Evolutionary conservation across 306 rosid species (phyloP).

Genomic region (Quercus suber): DNA sequence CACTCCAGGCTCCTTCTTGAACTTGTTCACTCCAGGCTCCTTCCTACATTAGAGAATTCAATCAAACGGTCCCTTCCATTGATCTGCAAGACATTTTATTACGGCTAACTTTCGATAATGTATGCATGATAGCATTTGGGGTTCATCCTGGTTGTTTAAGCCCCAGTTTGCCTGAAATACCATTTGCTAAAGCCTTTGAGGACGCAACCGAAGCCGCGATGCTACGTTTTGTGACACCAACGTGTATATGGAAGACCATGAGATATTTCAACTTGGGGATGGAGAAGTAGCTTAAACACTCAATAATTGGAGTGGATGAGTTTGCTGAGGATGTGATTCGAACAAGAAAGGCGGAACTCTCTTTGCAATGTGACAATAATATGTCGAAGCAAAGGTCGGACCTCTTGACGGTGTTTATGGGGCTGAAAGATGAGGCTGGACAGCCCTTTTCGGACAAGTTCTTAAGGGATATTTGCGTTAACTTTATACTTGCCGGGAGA

Average conservation of each 20-base stretch:
- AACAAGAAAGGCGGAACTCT: conserved; percentile 68
- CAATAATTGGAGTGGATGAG: conserved; percentile 62
- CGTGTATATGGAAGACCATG: conserved; percentile 63
- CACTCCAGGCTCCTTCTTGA: conserved; percentile 57
- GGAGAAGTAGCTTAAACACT: conserved; percentile 55
- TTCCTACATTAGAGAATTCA: conserved; percentile 50
- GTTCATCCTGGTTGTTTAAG: conserved; percentile 83
- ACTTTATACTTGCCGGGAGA: conserved; percentile 85
- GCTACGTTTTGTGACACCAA: conserved; percentile 63
- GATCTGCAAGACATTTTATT: conserved; percentile 82
- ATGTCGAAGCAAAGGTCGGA: conserved; percentile 38
- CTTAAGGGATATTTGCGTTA: conserved; percentile 86
- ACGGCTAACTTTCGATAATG: conserved; percentile 82
- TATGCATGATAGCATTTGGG: conserved; percentile 91
- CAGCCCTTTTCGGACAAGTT: conserved; percentile 65
- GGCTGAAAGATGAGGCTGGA: conserved; percentile 65
- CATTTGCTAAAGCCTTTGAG: conserved; percentile 86
- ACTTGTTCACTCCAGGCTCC: conserved; percentile 65
- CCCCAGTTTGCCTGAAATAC: conserved; percentile 48
- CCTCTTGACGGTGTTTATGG: conserved; percentile 68
- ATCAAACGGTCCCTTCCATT: conserved; percentile 6
- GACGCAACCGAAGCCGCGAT: conserved; percentile 80
- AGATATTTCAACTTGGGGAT: conserved; percentile 62
- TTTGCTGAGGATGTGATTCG: conserved; percentile 72
- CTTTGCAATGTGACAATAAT: conserved; percentile 3